Evolutionary conservation across 2,329 filamentous ascomycete species (phyloP).

Genomic region (Falciphora oryzae): DNA sequence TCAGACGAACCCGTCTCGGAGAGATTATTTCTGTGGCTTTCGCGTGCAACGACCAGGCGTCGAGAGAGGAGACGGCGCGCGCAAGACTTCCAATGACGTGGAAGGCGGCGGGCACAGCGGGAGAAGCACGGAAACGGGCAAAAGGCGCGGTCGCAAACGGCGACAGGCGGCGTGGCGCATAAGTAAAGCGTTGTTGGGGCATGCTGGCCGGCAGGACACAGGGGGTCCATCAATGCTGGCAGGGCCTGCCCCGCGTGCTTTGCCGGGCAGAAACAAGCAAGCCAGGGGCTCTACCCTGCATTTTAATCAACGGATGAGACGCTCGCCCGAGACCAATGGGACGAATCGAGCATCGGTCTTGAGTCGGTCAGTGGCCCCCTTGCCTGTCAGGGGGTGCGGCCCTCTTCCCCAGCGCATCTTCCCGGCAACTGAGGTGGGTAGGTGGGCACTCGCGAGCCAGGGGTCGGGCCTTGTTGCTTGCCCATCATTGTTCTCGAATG

Average conservation of each 20-base stretch:
- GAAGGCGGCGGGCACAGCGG: background rate
- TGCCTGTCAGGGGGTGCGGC: too few species aligned
- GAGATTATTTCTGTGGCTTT: background rate
- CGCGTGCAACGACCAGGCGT: background rate
- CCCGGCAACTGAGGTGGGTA: too few species aligned
- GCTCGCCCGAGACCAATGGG: background rate
- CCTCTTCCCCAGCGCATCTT: background rate
- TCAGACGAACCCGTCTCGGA: too few species aligned
- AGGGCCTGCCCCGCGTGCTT: background rate
- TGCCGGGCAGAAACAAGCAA: background rate
- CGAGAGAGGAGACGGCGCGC: too few species aligned
- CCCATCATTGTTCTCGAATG: background rate
- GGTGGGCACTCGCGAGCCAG: too few species aligned
- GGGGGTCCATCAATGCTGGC: background rate
- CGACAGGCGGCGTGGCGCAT: too few species aligned
- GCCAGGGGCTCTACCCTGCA: background rate
- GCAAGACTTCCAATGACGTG: too few species aligned
- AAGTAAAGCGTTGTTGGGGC: background rate
- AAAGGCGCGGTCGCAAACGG: too few species aligned
- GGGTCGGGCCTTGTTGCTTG: background rate
- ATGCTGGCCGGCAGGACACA: background rate
- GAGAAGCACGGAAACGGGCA: background rate
- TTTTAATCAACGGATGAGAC: conserved; percentile 1
- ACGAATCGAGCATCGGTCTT: background rate
- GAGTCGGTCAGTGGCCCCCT: background rate